Evolutionary conservation across 306 rosid species (phyloP), one percentile per base, ranked within the genome.

Genomic region (Malus orientalis): DNA sequence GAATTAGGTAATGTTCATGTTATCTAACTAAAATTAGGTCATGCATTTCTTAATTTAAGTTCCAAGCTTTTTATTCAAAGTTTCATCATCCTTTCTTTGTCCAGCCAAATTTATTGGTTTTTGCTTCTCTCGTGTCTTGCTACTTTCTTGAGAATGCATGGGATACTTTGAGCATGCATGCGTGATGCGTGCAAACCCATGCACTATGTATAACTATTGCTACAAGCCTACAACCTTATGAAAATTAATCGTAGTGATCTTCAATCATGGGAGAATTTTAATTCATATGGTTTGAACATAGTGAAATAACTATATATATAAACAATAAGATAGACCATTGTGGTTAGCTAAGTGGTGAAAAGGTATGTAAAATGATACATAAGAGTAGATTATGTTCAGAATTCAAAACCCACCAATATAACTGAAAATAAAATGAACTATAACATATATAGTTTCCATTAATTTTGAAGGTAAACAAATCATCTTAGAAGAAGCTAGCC

Each of bases 1-100:
- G 22, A 79, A 73, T 27, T 79, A 67, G 83, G 79, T 58, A 55
- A 22, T 30, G 47, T 67, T 59, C 58, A 33, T 53, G 59, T 51
- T n/a, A 23, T 60, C 33, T 68, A 74, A 47, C 75, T 33, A 45
- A 68, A 68, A 30, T 60, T 74, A 74, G 71, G 63, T 20, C 36
- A 2, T 7, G 14, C 22, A 32, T n/a, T 76, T 47, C 4, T 23
- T 36, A 6, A 36, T 36, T 33, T 23, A 60, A 47, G 9, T 69
- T 44, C 3, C 5, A 29, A 27, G 32, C 33, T 16, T 5, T 4
- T 20, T 6, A 47, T 70, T 47, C 57, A 2, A 18, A 11, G 2
- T 44, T 30, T 49, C 33, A 44, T 36, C 36, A 61, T 27, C 18
- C 54, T 47, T 5, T 60, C 16, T 13, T 61, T 61, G 40, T 61